Base-by-base conservation (phyloP, 2,329 filamentous ascomycete species). In the Teratosphaeriaceae sp. region DNA sequence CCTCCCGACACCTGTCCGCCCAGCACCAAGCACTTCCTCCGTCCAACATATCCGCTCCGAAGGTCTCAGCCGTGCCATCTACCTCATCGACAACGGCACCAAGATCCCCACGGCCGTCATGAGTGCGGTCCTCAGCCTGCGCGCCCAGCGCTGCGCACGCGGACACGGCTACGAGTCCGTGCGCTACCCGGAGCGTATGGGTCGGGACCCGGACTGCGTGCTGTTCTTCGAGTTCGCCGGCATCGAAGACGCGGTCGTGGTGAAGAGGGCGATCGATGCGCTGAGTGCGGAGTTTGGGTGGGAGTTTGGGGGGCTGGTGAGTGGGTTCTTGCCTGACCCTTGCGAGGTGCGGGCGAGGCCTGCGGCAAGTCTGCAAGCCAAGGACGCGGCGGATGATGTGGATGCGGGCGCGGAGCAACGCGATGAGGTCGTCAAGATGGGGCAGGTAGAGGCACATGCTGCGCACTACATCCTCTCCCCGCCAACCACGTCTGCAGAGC, bases 181-280 rank as follows among this genome's bases (percentile, higher is more conserved):
- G 33, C 31, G 12, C 6, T 41, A 24, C 15, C 40, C 40, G 16
- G 29, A 35, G 19, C 29, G 31, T 13, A 19, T 20, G 31, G 40
- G 40, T 3, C 23, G 44, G 29, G 34, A 44, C 24, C 12, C 42
- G 20, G 40, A 43, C 24, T 40, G 40, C 7, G 19, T 41, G n/a
- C 27, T 50, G 26, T 35, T 45, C 30, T 38, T 50, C 18, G 47
- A 50, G 42, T 50, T 45, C 24, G 38, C 38, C n/a, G 34, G 34
- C 27, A 27, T 47, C n/a, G 23, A 16, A 19, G 35, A 47, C 15
- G 47, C 44, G 8, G 34, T 19, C 11, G 22, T 30, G 4, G 37
- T 42, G 19, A 44, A 38, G 42, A 13, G 23, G 24, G 38, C 30
- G 15, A 26, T 50, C 2, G 41, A 36, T 13, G 8, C 20, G 5